Conservation (phyloP, 257 asterid genomes). For the Fraxinus americana region DNA sequence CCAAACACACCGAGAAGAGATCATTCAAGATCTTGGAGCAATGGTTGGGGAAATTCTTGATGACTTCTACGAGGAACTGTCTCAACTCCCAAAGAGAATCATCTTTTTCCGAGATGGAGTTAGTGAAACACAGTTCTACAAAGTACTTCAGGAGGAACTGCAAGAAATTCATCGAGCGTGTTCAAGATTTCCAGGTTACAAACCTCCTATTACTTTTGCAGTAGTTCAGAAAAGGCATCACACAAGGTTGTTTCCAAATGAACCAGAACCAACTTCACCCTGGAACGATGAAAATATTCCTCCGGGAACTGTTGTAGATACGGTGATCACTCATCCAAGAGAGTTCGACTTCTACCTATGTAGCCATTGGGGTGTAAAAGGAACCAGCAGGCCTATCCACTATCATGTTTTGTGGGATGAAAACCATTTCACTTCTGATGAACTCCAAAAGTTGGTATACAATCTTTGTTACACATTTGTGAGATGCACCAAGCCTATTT, state of each 20-base stretch:
- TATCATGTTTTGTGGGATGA: constrained; percentile 94
- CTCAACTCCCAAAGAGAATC: constrained; percentile 64
- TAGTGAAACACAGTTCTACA: constrained; percentile 84
- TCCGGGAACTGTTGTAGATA: constrained; percentile 96
- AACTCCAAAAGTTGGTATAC: constrained; percentile 80
- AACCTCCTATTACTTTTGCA: constrained; percentile 80
- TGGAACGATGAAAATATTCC: constrained; percentile 59
- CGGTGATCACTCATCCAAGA: constrained; percentile 73
- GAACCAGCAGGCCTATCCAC: constrained; percentile 90
- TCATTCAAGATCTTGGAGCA: constrained; percentile 66
- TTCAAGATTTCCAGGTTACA: constrained; percentile 55
- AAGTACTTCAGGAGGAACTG: constrained; percentile 66
- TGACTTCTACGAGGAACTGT: constrained; percentile 60
- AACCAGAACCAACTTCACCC: constrained; percentile 32
- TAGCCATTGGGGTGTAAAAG: constrained; percentile 95
- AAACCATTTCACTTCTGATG: constrained; percentile 81
- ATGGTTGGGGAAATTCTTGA: constrained; percentile 78
- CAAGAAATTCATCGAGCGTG: constrained; percentile 64
- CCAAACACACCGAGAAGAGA: constrained; percentile 86
- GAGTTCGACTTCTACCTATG: constrained; percentile 93
- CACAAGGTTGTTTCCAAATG: constrained; percentile 70
- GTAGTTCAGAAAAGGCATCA: constrained; percentile 97
- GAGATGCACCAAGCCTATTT: constrained; percentile 93
- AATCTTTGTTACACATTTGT: constrained; percentile 91
- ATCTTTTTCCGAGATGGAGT: constrained; percentile 95